These are phyloP conservation scores for Pleochaeta shiraiana DNA, from an alignment of 2,329 filamentous ascomycete genomes.

Conservation along the genomic window DNA sequence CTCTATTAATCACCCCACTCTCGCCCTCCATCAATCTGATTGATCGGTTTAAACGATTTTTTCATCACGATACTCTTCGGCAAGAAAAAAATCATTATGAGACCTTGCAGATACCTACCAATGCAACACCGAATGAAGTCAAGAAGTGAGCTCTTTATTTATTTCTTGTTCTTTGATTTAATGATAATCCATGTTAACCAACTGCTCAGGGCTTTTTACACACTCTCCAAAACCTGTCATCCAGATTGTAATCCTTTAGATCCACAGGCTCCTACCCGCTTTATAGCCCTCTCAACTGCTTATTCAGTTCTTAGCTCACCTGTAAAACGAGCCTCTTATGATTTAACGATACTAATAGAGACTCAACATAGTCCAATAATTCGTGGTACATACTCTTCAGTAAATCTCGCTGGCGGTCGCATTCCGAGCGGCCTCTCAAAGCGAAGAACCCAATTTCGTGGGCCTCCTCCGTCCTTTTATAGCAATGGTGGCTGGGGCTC, in stretches of 20 bases:
- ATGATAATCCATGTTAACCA: not conserved
- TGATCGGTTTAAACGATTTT: slow-evolving; percentile 15
- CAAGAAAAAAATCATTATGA: slow-evolving; percentile 52
- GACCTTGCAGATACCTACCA: slow-evolving; percentile 46
- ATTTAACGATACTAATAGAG: slow-evolving; percentile 36
- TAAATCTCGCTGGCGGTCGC: slow-evolving; percentile 45
- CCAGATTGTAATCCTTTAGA: slow-evolving; percentile 74
- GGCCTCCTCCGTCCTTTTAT: slow-evolving; percentile 81
- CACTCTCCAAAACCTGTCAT: slow-evolving; percentile 77
- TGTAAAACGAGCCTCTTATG: slow-evolving; percentile 58
- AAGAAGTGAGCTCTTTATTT: slow-evolving; percentile 40
- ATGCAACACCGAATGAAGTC: slow-evolving; percentile 53
- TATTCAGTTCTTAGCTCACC: slow-evolving; percentile 56
- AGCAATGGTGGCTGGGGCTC: slow-evolving; percentile 56
- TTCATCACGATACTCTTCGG: slow-evolving; percentile 24
- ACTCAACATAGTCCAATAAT: slow-evolving; percentile 15
- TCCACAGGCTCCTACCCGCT: slow-evolving; percentile 48
- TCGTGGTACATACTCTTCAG: slow-evolving; percentile 31
- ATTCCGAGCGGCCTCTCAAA: slow-evolving; percentile 63
- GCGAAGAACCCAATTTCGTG: slow-evolving; percentile 53
- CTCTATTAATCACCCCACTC: slow-evolving; percentile 11
- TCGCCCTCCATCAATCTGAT: too few species aligned
- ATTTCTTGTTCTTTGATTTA: not conserved
- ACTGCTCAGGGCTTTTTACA: slow-evolving; percentile 51
- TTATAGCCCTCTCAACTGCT: slow-evolving; percentile 66